phyloP scores from a whole-genome alignment of 495 filamentous ascomycete genomes.

The Xylaria longipes region DNA sequence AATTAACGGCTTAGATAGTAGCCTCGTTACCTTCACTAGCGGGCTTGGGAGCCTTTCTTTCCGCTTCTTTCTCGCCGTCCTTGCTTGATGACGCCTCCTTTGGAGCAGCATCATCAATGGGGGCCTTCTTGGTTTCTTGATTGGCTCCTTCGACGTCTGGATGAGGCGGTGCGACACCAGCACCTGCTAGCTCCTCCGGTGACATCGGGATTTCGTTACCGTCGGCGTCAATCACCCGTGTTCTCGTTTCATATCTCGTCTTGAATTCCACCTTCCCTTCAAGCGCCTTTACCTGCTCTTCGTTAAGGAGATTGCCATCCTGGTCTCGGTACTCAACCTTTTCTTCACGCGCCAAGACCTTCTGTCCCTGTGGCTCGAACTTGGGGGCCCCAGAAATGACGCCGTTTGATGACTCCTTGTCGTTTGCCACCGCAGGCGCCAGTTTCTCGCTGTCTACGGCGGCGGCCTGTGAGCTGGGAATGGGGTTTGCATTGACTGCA shows the following conservation, averaged over 20 bases:
- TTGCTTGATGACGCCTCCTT: slow-evolving; percentile 63
- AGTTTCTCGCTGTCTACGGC: slow-evolving; percentile 35
- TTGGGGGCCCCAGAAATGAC: slow-evolving; percentile 53
- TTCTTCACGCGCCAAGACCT: slow-evolving; percentile 73
- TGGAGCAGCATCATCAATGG: slow-evolving; percentile 50
- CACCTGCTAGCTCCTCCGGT: slow-evolving; percentile 41
- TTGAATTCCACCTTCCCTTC: slow-evolving; percentile 93
- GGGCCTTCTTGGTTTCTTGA: slow-evolving; percentile 62
- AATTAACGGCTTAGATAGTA: slow-evolving; percentile 34
- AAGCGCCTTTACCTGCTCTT: slow-evolving; percentile 81
- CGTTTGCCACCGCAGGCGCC: slow-evolving; percentile 29
- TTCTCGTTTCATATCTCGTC: slow-evolving; percentile 91
- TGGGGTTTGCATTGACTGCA: slow-evolving; percentile 37
- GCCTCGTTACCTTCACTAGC: slow-evolving; percentile 80
- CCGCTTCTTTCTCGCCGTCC: slow-evolving; percentile 66
- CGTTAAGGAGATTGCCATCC: slow-evolving; percentile 84
- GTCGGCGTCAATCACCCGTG: slow-evolving; percentile 76
- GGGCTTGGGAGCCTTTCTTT: slow-evolving; percentile 68
- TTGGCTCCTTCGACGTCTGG: slow-evolving; percentile 80
- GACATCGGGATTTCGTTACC: slow-evolving; percentile 70
- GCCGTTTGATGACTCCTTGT: slow-evolving; percentile 34
- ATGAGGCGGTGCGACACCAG: slow-evolving; percentile 74
- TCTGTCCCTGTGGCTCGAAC: slow-evolving; percentile 51
- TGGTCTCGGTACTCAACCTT: slow-evolving; percentile 95
- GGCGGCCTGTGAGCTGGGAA: slow-evolving; percentile 42